Evolutionary conservation across 148 eudicot species (phyloP).

Genomic region (Amaranthus palmeri): DNA sequence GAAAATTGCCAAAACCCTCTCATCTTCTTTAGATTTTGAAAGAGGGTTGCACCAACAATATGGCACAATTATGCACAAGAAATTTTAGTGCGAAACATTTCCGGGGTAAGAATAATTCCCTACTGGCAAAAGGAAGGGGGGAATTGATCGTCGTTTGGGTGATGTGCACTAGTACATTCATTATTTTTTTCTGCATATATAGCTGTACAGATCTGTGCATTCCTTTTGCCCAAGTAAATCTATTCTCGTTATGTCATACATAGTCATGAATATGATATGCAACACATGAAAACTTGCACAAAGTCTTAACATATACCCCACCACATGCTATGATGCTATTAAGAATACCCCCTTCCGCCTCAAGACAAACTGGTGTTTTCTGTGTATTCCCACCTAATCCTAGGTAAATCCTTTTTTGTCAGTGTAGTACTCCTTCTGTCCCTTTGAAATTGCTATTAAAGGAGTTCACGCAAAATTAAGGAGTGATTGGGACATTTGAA

Average conservation of each 20-base stretch:
- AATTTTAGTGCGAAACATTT: conserved; percentile 4
- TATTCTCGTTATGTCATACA: not conserved
- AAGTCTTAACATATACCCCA: conserved; percentile 10
- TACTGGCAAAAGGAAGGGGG: too few species aligned
- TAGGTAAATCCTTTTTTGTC: not conserved
- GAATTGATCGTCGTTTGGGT: not conserved
- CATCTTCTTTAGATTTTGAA: not conserved
- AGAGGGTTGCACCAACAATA: not conserved
- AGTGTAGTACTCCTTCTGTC: not conserved
- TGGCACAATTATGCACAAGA: not conserved
- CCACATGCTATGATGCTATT: not conserved
- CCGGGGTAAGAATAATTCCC: too few species aligned
- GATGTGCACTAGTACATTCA: not conserved
- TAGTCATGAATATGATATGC: not conserved
- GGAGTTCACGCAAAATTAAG: too few species aligned
- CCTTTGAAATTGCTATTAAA: too few species aligned
- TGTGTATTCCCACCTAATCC: not conserved
- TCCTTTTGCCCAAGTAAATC: too few species aligned
- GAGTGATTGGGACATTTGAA: too few species aligned
- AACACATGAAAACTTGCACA: conserved; percentile 8
- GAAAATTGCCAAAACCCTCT: not conserved
- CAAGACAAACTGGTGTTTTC: conserved; percentile 14
- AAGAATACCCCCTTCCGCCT: not conserved
- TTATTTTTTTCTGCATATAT: not conserved
- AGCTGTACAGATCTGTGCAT: too few species aligned